A percentile compares a stretch with the other conserved stretches of the same genome.
Evolutionary conservation across 1,139 yeast genomes (phyloP).

Genomic region (Nakaseomyces nivariensis): DNA sequence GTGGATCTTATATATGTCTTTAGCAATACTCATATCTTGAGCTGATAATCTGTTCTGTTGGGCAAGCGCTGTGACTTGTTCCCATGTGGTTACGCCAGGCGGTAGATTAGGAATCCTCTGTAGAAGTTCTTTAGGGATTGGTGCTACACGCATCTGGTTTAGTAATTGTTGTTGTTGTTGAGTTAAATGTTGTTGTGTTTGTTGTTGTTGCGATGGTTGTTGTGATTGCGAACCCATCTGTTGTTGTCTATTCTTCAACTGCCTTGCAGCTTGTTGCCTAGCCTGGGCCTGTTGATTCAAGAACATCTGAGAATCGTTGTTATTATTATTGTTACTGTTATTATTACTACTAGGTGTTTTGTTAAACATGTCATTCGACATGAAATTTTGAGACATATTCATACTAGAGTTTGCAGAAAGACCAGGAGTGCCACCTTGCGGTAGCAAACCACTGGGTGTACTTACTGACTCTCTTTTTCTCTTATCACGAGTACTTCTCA

Average conservation of each 20-base stretch:
- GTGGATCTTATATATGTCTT: constrained; percentile 32
- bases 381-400: constrained; percentile 3
- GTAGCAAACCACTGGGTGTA: neutral
- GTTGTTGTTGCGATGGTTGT: constrained; percentile 20
- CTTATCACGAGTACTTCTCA: constrained; percentile 26
- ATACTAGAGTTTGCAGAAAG: constrained; percentile 7
- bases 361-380: neutral
- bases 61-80: constrained; percentile 63
- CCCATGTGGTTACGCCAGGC: constrained; percentile 76
- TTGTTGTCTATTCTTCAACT: constrained; percentile 7
- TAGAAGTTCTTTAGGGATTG: constrained; percentile 65
- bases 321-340: constrained; percentile 14
- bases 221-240: constrained; percentile 13
- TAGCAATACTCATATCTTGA: constrained; percentile 32
- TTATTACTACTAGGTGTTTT: constrained; percentile 8
- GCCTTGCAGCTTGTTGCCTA: constrained; percentile 32
- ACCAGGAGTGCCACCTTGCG: constrained; percentile 4
- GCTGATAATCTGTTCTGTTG: constrained; percentile 37
- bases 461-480: constrained; percentile 18
- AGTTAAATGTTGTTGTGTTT: constrained; percentile 24
- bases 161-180: constrained; percentile 28
- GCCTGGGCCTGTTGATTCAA: constrained; percentile 45
- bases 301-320: constrained; percentile 30
- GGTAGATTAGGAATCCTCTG: constrained; percentile 72
- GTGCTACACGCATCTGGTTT: constrained; percentile 43